Percentiles rank a stretch among this genome's conserved stretches.
These are phyloP conservation scores for Ambispora gerdemannii DNA, from an alignment of 192 early-diverging fungal species.

Conservation along the genomic window DNA sequence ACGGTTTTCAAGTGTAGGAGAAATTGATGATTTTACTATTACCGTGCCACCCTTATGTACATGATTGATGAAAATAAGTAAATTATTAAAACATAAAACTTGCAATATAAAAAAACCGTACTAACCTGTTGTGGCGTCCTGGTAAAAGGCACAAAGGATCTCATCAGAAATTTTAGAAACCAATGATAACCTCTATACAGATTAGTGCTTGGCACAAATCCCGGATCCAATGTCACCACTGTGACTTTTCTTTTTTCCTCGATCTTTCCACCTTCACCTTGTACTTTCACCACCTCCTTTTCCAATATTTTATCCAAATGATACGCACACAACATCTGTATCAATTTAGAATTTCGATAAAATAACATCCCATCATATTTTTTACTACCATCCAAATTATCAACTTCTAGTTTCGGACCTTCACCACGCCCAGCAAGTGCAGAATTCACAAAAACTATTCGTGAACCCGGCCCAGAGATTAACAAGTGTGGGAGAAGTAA, in stretches of 20 bases:
- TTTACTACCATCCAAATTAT: constrained; percentile 34
- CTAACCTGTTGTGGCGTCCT: constrained; percentile 18
- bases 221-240: constrained; percentile 4
- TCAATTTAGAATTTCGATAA: constrained; percentile 41
- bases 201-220: constrained; percentile 7
- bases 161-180: neutral
- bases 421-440: constrained; percentile 37
- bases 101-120: neutral
- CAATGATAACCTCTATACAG: neutral
- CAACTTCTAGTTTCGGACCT: constrained; percentile 36
- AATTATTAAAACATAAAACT: neutral
- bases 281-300: constrained; percentile 1
- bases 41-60: constrained; percentile 24
- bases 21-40: constrained; percentile 11
- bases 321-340: constrained; percentile 29
- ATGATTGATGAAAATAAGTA: neutral
- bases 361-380: constrained; percentile 37
- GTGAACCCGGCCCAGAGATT: constrained; percentile 25
- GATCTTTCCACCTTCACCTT: constrained; percentile 15
- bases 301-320: constrained; percentile 23
- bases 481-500: constrained; percentile 30
- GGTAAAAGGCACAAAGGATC: constrained; percentile 3
- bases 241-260: constrained; percentile 17
- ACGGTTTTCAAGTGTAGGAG: constrained; percentile 9
- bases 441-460: constrained; percentile 40